phyloP scores from a whole-genome alignment of 1,284 basidiomycete genomes.

The Veloboletus limbatus region DNA sequence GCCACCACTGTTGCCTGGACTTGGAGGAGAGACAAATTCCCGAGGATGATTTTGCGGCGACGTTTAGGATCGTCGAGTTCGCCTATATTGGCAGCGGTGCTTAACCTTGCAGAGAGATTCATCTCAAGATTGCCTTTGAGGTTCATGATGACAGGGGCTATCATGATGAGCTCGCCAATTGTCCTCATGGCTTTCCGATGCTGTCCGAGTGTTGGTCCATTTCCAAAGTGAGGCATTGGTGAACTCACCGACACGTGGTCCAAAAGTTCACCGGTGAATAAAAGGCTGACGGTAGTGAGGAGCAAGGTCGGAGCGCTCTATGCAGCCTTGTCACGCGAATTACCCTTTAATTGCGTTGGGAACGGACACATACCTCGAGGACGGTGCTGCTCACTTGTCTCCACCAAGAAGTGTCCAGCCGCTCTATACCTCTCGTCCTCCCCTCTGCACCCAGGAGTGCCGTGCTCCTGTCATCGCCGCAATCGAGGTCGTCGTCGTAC shows the following conservation, averaged over 20 bases:
- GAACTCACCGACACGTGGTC: conserved; percentile 77
- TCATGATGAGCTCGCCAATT: conserved; percentile 94
- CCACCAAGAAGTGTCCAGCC: too few species aligned
- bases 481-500: conserved; percentile 33
- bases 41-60: conserved; percentile 70
- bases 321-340: conserved; percentile 8
- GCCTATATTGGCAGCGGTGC: conserved; percentile 81
- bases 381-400: too few species aligned
- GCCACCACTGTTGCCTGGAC: conserved; percentile 93
- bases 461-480: conserved; percentile 32
- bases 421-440: too few species aligned
- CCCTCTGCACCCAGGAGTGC: conserved; percentile 36
- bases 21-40: conserved; percentile 87
- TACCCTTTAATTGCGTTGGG: not conserved
- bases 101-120: conserved; percentile 81
- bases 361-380: conserved; percentile 50
- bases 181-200: conserved; percentile 87
- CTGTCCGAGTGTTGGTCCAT: too few species aligned
- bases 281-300: conserved; percentile 67
- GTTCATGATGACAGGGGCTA: conserved; percentile 93
- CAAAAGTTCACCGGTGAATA: conserved; percentile 87
- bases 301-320: conserved; percentile 74
- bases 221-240: conserved; percentile 6
- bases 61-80: conserved; percentile 75
- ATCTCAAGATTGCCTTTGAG: conserved; percentile 97